phyloP scores from a whole-genome alignment of 371 early-diverging fungal species.

The Circinella umbellata region DNA sequence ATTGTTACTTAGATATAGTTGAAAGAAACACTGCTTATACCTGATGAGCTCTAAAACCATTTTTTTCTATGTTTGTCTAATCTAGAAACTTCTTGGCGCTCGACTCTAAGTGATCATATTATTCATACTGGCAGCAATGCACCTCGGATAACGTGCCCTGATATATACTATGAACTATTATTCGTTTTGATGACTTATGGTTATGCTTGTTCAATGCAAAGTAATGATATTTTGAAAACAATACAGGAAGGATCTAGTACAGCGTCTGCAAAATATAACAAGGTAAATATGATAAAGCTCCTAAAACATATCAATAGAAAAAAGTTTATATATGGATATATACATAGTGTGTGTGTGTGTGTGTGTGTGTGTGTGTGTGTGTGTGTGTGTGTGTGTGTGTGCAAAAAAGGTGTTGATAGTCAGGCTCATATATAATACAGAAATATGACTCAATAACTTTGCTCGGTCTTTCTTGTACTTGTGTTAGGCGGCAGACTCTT shows the following conservation, averaged over 20 bases:
- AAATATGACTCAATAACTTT: not conserved
- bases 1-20: no score
- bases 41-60: not conserved
- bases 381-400: no score
- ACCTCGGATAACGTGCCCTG: conserved; percentile 56
- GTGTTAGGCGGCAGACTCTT: conserved; percentile 56
- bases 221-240: conserved; percentile 32
- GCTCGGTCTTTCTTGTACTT: not conserved
- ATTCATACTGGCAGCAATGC: conserved; percentile 64
- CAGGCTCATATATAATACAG: no score
- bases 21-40: no score
- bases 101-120: conserved; percentile 56
- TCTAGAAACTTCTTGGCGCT: conserved; percentile 70
- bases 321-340: no score
- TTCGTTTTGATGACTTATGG: conserved; percentile 66
- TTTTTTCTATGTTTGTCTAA: not conserved
- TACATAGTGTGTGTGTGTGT: no score
- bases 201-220: conserved; percentile 52
- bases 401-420: no score
- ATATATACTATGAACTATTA: conserved; percentile 63
- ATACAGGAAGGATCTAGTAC: conserved; percentile 18
- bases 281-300: conserved; percentile 18
- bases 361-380: no score
- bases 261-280: conserved; percentile 24
- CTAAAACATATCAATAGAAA: no score